A percentile compares a stretch with the other conserved stretches of the same genome.
Conservation (phyloP, 2,329 filamentous ascomycete genomes). For the Pseudodiploospora longispora region DNA sequence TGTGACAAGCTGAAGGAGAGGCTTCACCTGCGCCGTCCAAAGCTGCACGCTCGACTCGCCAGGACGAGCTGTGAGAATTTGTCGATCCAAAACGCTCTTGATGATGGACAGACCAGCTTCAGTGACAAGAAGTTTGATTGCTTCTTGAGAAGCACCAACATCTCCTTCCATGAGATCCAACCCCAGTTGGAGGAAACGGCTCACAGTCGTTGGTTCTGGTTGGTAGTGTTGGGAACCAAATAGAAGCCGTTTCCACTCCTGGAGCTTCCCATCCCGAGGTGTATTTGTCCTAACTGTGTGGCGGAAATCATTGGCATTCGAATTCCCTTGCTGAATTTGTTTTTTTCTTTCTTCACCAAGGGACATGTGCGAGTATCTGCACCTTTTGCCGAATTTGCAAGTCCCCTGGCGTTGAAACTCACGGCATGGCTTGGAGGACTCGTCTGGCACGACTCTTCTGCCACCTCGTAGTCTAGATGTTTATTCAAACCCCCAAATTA, state of each 20-base stretch:
- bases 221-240: background rate
- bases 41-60: slow-evolving; percentile 7
- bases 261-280: slow-evolving; percentile 11
- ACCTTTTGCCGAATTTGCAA: slow-evolving; percentile 10
- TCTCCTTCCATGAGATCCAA: slow-evolving; percentile 15
- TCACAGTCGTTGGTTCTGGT: background rate
- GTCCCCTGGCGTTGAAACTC: slow-evolving; percentile 1
- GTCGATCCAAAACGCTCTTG: slow-evolving; percentile 15
- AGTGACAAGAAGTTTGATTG: slow-evolving; percentile 15
- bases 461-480: too few relatives aligned
- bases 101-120: slow-evolving; percentile 22
- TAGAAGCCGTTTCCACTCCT: slow-evolving; percentile 13
- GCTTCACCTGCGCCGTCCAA: slow-evolving; percentile 20
- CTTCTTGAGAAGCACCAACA: slow-evolving; percentile 12
- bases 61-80: slow-evolving; percentile 10
- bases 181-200: slow-evolving; percentile 12
- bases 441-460: too few relatives aligned
- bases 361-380: slow-evolving; percentile 6
- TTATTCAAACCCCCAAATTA: too few relatives aligned
- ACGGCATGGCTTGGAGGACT: slow-evolving; percentile 1
- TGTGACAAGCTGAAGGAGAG: slow-evolving; percentile 27
- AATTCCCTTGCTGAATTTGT: background rate
- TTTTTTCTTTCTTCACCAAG: background rate
- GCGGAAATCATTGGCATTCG: background rate
- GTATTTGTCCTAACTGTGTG: background rate